Conservation (phyloP, 305 asterid genomes). For the Plantago coronopus region DNA sequence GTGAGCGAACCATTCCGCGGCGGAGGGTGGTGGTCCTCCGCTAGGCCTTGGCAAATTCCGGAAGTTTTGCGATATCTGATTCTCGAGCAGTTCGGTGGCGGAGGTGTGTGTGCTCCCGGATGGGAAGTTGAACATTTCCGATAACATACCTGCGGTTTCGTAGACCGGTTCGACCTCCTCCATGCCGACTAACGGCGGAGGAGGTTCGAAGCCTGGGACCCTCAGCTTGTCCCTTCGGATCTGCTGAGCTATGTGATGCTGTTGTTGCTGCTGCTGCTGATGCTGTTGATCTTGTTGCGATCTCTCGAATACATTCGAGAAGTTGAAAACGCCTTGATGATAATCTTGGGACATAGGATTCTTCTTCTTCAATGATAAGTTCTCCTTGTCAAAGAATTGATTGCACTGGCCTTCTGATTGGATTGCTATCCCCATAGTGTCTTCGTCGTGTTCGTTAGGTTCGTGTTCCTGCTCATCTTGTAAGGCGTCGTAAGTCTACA, state of each 20-base stretch:
- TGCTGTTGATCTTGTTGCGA: constrained; percentile 49
- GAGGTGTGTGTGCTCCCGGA: constrained; percentile 25
- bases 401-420: constrained; percentile 26
- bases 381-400: constrained; percentile 24
- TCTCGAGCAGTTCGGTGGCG: constrained; percentile 48
- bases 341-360: constrained; percentile 88
- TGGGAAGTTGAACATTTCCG: constrained; percentile 81
- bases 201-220: constrained; percentile 59
- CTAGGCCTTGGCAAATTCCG: constrained; percentile 30
- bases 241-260: constrained; percentile 76
- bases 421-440: constrained; percentile 51
- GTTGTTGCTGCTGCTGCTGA: constrained; percentile 42
- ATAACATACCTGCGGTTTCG: constrained; percentile 73
- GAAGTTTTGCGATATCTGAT: constrained; percentile 50
- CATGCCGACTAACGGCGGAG: constrained; percentile 47
- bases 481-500: constrained; percentile 12
- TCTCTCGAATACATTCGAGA: constrained; percentile 93
- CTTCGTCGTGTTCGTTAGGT: constrained; percentile 35
- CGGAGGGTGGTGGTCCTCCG: constrained; percentile 24
- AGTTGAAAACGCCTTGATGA: constrained; percentile 63
- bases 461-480: constrained; percentile 18
- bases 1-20: constrained; percentile 49
- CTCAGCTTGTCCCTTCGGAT: constrained; percentile 81
- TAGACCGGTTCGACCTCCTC: constrained; percentile 70
- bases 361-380: constrained; percentile 5